These are phyloP conservation scores for Dimargaris xerosporica DNA, from an alignment of 192 early-diverging fungal species.

Conservation along the genomic window DNA sequence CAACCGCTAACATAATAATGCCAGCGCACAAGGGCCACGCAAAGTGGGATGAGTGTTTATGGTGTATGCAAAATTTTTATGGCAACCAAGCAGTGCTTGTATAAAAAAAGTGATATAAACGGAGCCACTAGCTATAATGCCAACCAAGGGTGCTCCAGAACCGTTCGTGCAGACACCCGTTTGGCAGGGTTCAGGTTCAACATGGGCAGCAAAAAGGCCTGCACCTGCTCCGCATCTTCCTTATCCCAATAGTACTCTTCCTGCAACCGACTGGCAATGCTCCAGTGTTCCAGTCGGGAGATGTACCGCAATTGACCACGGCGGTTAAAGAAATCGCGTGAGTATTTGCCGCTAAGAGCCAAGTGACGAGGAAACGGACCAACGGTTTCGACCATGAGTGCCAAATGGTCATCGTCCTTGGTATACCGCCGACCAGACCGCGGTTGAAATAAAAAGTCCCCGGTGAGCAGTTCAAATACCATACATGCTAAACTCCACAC, in stretches of 20 bases:
- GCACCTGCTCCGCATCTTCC: constrained; percentile 54
- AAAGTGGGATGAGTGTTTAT: too few relatives aligned
- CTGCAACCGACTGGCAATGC: constrained; percentile 61
- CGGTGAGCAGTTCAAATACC: constrained; percentile 85
- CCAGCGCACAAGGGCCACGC: too few relatives aligned
- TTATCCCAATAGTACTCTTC: constrained; percentile 75
- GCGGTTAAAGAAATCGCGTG: constrained; percentile 74
- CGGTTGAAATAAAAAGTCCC: constrained; percentile 92
- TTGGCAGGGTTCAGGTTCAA: constrained; percentile 38
- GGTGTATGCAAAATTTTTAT: too few relatives aligned
- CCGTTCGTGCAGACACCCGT: constrained; percentile 35
- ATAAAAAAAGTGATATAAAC: too few relatives aligned
- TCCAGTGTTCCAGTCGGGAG: constrained; percentile 67
- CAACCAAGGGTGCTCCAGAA: constrained; percentile 46
- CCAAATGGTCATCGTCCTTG: constrained; percentile 95
- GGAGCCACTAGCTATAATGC: too few relatives aligned
- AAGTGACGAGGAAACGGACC: constrained; percentile 71
- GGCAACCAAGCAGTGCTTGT: too few relatives aligned
- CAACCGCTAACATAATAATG: too few relatives aligned
- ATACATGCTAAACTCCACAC: constrained; percentile 93
- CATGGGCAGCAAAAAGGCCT: constrained; percentile 77
- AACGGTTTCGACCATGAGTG: constrained; percentile 88
- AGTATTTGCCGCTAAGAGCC: constrained; percentile 70
- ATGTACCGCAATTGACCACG: constrained; percentile 82
- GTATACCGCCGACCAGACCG: constrained; percentile 63